Conservation (phyloP, 2,329 filamentous ascomycete genomes). For the Ilyonectria robusta region DNA sequence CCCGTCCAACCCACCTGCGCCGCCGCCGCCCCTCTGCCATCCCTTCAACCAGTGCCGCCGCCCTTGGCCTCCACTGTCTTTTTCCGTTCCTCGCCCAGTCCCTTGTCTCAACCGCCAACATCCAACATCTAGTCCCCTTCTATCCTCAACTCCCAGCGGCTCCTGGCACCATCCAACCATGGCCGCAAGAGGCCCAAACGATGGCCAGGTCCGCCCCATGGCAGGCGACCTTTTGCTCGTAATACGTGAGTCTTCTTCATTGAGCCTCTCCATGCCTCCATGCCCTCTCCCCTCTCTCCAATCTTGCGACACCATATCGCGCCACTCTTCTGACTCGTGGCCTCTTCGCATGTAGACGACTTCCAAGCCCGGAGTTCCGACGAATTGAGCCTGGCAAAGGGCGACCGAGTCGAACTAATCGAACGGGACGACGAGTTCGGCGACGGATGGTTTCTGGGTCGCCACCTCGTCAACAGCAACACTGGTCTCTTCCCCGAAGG, state of each 20-base stretch:
- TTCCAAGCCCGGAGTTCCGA: constrained; percentile 93
- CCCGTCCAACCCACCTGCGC: constrained; percentile 14
- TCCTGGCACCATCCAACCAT: constrained; percentile 51
- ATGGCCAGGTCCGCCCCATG: constrained; percentile 64
- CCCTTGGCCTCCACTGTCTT: constrained; percentile 35
- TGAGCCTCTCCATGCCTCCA: constrained; percentile 43
- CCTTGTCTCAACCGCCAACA: constrained; percentile 40
- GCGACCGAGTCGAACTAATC: constrained; percentile 85
- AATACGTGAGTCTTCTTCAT: constrained; percentile 71
- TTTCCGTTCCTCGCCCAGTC: constrained; percentile 37
- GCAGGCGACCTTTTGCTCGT: constrained; percentile 78
- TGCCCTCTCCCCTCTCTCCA: background rate
- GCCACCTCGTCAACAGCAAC: constrained; percentile 79
- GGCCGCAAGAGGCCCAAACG: constrained; percentile 58
- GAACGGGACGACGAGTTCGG: constrained; percentile 91
- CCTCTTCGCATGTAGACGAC: constrained; percentile 74
- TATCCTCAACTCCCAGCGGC: constrained; percentile 33
- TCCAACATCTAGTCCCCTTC: constrained; percentile 6
- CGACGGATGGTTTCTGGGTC: constrained; percentile 87
- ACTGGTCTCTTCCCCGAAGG: constrained; percentile 89
- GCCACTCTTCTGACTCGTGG: constrained; percentile 31
- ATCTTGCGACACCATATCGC: constrained; percentile 14
- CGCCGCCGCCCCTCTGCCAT: constrained; percentile 33
- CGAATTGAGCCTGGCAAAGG: constrained; percentile 89
- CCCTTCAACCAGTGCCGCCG: constrained; percentile 38